These are phyloP conservation scores for Zasmidium citrigriseum DNA, from an alignment of 2,329 filamentous ascomycete genomes.

Conservation along the genomic window DNA sequence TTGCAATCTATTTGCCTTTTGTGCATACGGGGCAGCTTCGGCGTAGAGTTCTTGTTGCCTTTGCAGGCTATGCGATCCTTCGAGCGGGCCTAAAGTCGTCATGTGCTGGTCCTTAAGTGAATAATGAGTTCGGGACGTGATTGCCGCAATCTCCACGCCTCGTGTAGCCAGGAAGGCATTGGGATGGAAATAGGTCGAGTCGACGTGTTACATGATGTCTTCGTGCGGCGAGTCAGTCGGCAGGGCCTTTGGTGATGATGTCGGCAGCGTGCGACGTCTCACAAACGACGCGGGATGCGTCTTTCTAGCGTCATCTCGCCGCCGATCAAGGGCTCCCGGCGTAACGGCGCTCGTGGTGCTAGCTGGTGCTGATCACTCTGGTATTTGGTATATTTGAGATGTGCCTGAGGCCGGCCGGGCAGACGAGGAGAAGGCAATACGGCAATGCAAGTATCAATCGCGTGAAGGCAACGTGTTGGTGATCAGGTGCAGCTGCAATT, in stretches of 20 bases:
- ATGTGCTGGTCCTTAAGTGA: too few relatives aligned
- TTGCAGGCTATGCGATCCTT: not conserved
- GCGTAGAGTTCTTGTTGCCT: not conserved
- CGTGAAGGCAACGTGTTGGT: not conserved
- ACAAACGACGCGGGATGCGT: not conserved
- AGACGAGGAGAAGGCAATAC: not conserved
- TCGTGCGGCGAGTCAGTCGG: not conserved
- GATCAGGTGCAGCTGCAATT: not conserved
- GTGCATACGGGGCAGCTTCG: not conserved
- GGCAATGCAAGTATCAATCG: not conserved
- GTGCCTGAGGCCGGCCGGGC: not conserved
- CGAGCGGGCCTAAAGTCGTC: too few relatives aligned
- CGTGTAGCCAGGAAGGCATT: not conserved
- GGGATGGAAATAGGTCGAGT: not conserved
- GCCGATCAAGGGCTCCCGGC: not conserved
- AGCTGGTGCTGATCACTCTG: not conserved
- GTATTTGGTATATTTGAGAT: not conserved
- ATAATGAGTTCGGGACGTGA: not conserved
- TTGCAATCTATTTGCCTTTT: conserved; percentile 1
- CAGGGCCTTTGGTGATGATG: not conserved
- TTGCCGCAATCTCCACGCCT: not conserved
- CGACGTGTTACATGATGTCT: not conserved
- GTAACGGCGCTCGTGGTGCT: not conserved
- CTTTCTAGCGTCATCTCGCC: not conserved
- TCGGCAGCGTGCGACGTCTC: not conserved